These are phyloP conservation scores for Kappamyces sp. DNA, from an alignment of 192 early-diverging fungal genomes.

Conservation along the genomic window DNA sequence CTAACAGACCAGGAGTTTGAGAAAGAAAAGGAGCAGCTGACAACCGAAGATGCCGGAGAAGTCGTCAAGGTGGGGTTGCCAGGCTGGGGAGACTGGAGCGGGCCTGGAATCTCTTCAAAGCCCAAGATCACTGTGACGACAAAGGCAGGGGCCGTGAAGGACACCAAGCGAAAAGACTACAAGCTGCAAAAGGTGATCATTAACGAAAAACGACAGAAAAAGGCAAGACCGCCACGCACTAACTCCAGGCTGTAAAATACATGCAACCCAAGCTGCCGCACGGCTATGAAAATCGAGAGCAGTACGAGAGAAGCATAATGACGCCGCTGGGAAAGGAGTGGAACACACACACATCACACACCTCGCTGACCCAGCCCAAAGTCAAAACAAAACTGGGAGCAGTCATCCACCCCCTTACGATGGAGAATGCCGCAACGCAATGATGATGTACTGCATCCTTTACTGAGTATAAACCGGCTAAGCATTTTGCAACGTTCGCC, in stretches of 20 bases:
- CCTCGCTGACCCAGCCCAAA: constrained; percentile 71
- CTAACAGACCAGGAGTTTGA: constrained; percentile 66
- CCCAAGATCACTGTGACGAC: constrained; percentile 58
- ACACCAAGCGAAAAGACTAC: constrained; percentile 45
- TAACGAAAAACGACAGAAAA: constrained; percentile 79
- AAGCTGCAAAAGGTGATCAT: constrained; percentile 86
- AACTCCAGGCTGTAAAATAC: constrained; percentile 60
- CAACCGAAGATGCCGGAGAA: constrained; percentile 71
- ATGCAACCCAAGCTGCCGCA: constrained; percentile 67
- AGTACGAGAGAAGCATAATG: constrained; percentile 82
- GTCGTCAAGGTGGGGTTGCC: constrained; percentile 80
- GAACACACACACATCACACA: constrained; percentile 74
- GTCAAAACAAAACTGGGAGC: constrained; percentile 76
- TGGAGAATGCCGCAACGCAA: too few relatives aligned
- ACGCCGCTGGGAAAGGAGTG: constrained; percentile 93
- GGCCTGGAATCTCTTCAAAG: constrained; percentile 64
- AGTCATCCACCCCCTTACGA: constrained; percentile 75
- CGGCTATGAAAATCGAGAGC: constrained; percentile 75
- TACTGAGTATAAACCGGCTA: too few relatives aligned
- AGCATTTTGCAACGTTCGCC: constrained; percentile 74
- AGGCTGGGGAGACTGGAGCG: constrained; percentile 69
- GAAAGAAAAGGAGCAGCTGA: constrained; percentile 66
- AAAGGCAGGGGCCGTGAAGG: constrained; percentile 33
- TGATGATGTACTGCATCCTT: constrained; percentile 1
- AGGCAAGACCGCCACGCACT: constrained; percentile 38